Base-by-base conservation (phyloP, 2,329 filamentous ascomycete genomes). In the Arthrobotrys iridis region DNA sequence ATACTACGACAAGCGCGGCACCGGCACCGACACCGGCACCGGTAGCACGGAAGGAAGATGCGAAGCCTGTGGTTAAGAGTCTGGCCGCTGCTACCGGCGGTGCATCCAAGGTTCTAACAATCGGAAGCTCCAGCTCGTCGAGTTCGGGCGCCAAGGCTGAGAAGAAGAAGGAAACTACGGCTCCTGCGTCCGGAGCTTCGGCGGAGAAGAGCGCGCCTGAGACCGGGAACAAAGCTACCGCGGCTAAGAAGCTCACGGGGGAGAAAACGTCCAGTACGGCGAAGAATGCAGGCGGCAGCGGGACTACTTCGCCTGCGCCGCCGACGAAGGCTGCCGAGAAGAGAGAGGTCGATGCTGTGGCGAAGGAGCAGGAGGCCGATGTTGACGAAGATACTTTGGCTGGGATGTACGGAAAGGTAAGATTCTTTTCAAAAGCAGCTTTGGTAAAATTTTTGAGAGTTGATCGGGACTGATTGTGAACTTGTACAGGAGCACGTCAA, bases 341-440 rank as follows among this genome's bases (percentile, higher is more conserved):
- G 81, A 89, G 91, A 77, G 91, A 93, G 77, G 89, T 87, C n/a
- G 92, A 96, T 82, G 89, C 91, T 35, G 91, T 99, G 70, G 87
- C 91, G 76, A 91, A 93, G 83, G 75, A 90, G 83, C 80, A 91
- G 80, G 81, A 90, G 84, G 82, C 90, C 83, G 83, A 93, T 87
- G 85, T 95, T 83, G 89, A 98, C 82, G 85, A 97, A 82, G 85
- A 93, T 24, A 94, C 93, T 0, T 85, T 99, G 75, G 92, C 93
- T 82, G 94, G 98, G 82, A 95, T 99, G 76, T 99, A 95, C 82
- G 95, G 95, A 82, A 97, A 98, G 83, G 93, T 80, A 55, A 45
- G 60, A 41, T 43, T 48, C 10, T 30, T 52, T 6, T 15, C 35
- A 28, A 11, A 20, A 22, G 48, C n/a, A n/a, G 2, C 13, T n/a